A percentile compares a stretch with the other conserved stretches of the same genome.
Evolutionary conservation across 352 stramenopile genomes (phyloP).

Genomic region (Pelagophyceae sp.): DNA sequence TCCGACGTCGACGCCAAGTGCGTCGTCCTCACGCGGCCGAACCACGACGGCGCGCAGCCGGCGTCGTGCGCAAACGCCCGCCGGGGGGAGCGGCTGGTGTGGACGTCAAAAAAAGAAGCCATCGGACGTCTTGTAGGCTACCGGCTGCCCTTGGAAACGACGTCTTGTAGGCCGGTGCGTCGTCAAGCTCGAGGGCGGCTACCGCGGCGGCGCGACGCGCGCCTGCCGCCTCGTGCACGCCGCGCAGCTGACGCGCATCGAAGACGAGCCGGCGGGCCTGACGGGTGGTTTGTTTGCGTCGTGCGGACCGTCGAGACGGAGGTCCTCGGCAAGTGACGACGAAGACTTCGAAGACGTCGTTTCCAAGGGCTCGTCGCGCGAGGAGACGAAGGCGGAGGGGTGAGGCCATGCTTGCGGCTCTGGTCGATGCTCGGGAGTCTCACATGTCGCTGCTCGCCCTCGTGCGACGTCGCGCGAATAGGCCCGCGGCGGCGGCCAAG

Average conservation of each 20-base stretch:
- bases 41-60: not conserved
- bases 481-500: no score
- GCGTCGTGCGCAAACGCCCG: no score
- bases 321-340: not conserved
- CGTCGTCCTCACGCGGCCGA: not conserved
- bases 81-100: no score
- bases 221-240: conserved; percentile 16
- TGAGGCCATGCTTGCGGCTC: not conserved
- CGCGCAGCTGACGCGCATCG: conserved; percentile 4
- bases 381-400: not conserved
- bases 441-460: no score
- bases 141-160: no score
- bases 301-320: no score
- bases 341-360: not conserved
- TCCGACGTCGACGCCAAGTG: not conserved
- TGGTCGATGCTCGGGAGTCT: not conserved
- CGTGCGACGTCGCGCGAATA: no score
- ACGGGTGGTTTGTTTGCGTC: not conserved
- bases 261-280: not conserved
- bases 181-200: not conserved
- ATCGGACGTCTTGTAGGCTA: no score
- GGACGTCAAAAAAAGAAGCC: no score
- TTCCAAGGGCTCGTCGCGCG: no score
- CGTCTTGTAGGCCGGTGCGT: no score
- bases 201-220: not conserved